Base-by-base conservation (phyloP, 108 stramenopile genomes). In the Conticribra weissflogii region DNA sequence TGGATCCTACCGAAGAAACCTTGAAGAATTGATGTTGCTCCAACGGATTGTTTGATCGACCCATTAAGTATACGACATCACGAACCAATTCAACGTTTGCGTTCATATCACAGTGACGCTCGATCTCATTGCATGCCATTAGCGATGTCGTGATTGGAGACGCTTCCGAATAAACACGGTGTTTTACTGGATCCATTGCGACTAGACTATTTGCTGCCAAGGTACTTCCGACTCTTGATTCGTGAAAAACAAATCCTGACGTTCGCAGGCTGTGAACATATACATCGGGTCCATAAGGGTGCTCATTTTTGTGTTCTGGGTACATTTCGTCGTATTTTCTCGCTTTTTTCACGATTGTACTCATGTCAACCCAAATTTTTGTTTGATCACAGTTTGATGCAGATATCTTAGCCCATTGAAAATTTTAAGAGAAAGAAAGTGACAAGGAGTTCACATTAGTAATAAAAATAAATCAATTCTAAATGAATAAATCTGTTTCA, bases 211-310 rank as follows among this genome's bases (percentile, higher is more conserved):
- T 99, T 47, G 98, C 94, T 17, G 95, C 82, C 25, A 98, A 74
- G 0, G 97, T 98, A 5, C 90, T 91, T 5, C 98, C 98, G 50
- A 92, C 91, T 52, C 97, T 84, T 0, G 85, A 85, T 72, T 98
- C 96, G 70, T 99, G 98, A 83, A 97, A 98, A 14, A 98, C 79
- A 54, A 99, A 90, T 0, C 93, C 98, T 4, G 78, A 63, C 19
- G 83, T 84, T 30, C 61, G 51, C 59, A 88, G 70, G 0, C 32
- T 33, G 15, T 72, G 33, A 14, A 74, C 60, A 41, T 58, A 60
- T 22, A 34, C 59, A 24, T 57, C 45, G 17, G 36, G 49, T 1
- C 47, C 46, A 32, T 72, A 17, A 2, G n/a, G 14, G 25, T 19
- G 47, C 15, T 23, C 9, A 21, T 16, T 54, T 66, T 53, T 15